Conservation (phyloP, 2,329 filamentous ascomycete species). For the Dactylella cylindrospora region DNA sequence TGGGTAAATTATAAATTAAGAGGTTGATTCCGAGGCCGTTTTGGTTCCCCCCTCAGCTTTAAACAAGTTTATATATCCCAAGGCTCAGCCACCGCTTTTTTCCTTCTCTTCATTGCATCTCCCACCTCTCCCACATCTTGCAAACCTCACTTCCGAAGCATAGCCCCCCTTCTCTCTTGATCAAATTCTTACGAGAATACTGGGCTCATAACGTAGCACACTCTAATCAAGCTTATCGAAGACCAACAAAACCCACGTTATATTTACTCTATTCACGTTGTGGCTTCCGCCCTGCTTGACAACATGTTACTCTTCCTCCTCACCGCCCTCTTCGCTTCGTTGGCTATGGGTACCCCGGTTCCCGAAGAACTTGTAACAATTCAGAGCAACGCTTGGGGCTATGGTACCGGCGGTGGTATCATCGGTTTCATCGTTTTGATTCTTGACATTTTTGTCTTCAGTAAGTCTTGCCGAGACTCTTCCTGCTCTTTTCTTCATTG, state of each 20-base stretch:
- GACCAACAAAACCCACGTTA: background rate
- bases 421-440: constrained; percentile 64
- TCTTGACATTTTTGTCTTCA: constrained; percentile 64
- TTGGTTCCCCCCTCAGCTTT: background rate
- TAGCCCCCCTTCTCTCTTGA: background rate
- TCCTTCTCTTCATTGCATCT: background rate
- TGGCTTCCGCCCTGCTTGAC: too few relatives aligned
- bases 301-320: constrained; percentile 56
- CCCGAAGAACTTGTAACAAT: constrained; percentile 52
- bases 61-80: too few relatives aligned
- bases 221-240: too few relatives aligned
- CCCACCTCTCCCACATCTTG: background rate
- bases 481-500: background rate
- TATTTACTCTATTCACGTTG: too few relatives aligned
- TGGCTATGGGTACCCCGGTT: constrained; percentile 58
- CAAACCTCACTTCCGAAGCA: background rate
- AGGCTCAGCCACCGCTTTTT: constrained; percentile 17
- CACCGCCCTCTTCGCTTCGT: constrained; percentile 58
- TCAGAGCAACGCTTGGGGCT: constrained; percentile 58
- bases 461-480: constrained; percentile 54
- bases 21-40: constrained; percentile 12
- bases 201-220: too few relatives aligned
- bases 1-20: background rate
- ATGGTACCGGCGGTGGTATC: constrained; percentile 64
- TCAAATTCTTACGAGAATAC: too few relatives aligned